A percentile compares a stretch with the other conserved stretches of the same genome.
phyloP scores from a whole-genome alignment of 2,329 filamentous ascomycete genomes.

The Cordyceps tenuipes region DNA sequence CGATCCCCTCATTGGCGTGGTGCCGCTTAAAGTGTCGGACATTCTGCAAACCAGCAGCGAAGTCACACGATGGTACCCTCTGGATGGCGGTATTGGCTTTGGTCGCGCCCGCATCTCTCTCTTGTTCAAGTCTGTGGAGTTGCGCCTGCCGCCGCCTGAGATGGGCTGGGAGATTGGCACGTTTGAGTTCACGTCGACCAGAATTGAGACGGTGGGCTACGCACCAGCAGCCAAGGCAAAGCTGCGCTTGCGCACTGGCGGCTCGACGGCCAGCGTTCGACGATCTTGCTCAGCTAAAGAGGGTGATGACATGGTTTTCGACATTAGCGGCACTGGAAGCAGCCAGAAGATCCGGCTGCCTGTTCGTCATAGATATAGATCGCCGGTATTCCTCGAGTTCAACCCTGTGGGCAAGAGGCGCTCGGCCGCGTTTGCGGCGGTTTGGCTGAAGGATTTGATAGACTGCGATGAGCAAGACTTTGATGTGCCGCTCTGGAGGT shows the following conservation, averaged over 20 bases:
- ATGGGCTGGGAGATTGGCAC: slow-evolving; percentile 94
- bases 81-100: slow-evolving; percentile 89
- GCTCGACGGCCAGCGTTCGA: slow-evolving; percentile 64
- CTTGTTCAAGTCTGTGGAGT: slow-evolving; percentile 83
- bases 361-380: slow-evolving; percentile 83
- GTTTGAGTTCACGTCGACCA: slow-evolving; percentile 73
- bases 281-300: slow-evolving; percentile 54
- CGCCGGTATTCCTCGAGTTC: slow-evolving; percentile 84
- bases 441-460: slow-evolving; percentile 80
- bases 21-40: slow-evolving; percentile 79
- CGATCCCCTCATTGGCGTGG: slow-evolving; percentile 87
- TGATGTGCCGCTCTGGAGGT: slow-evolving; percentile 86
- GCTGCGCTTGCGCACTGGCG: slow-evolving; percentile 74
- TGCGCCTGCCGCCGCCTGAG: slow-evolving; percentile 73
- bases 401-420: slow-evolving; percentile 60
- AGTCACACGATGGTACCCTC: slow-evolving; percentile 85
- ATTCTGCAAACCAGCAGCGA: slow-evolving; percentile 84
- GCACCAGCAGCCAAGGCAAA: slow-evolving; percentile 60
- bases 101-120: slow-evolving; percentile 82
- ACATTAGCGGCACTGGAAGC: slow-evolving; percentile 36
- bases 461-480: slow-evolving; percentile 73
- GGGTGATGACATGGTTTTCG: slow-evolving; percentile 42
- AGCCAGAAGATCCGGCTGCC: slow-evolving; percentile 59
- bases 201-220: slow-evolving; percentile 57
- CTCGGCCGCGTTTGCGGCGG: slow-evolving; percentile 64